Evolutionary conservation across 805 yeast species (phyloP), one percentile per base, ranked within the genome.

Genomic region (Torulaspora franciscae): DNA sequence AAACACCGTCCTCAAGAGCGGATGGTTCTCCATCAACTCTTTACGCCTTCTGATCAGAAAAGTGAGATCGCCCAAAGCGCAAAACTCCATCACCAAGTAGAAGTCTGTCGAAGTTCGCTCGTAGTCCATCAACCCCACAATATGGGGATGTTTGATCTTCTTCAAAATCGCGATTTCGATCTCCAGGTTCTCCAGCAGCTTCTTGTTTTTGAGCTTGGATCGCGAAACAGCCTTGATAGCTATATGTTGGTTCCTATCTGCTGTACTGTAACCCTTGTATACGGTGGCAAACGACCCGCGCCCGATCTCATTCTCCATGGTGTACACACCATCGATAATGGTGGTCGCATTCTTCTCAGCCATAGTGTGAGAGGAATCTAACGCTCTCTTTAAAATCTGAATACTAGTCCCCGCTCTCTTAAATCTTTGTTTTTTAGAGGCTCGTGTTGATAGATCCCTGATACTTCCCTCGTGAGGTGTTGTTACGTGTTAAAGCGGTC

Each of bases 231-330:
- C 80, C 66, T 91, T 91, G 60, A 91, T 78, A 7, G 98, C 98
- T 33, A 91, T 93, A 1, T 89, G 76, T 26, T 71, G 69, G 51
- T 72, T 72, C 30, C 24, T 51, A 13, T 47, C 44, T 25, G 47
- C 52, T 11, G 49, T 51, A 56, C 82, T 73, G 46, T 75, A 72
- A 42, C 96, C 96, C 66, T 87, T 89, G 71, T 85, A 91, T 22
- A 93, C 99, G 50, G 83, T 84, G 56, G 99, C 99, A 70, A 93
- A 93, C 7, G 95, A 85, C 27, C 99, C 99, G 57, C 85, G 81
- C 19, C 99, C 99, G 43, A 93, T 91, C 64, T 89, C 95, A 30
- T 58, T 62, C 35, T 59, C 67, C 23, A 64, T 52, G 11, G 53
- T 42, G 41, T 62, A 64, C 35, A 53, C 56, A 17, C 58, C 65